Conservation (phyloP, 78 protist genomes). For the Salpingoeca rosetta region DNA sequence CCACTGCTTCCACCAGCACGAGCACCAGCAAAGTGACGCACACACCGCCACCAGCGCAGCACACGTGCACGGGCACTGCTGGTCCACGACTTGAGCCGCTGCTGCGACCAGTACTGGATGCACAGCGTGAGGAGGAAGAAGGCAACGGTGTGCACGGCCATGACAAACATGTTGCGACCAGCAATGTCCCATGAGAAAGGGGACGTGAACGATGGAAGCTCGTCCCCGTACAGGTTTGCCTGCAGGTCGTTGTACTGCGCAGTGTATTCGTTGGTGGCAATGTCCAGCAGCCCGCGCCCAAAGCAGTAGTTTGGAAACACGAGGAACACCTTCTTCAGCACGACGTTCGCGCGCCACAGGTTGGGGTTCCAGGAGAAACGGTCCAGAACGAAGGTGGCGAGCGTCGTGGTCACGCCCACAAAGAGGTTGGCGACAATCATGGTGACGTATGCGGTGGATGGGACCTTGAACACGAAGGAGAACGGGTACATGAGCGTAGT, state of each 20-base stretch:
- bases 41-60: too few species aligned
- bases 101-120: background rate
- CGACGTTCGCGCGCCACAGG: background rate
- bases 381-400: slow-evolving; percentile 3
- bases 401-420: background rate
- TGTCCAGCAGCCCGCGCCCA: background rate
- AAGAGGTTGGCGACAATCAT: background rate
- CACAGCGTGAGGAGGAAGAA: background rate
- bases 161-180: background rate
- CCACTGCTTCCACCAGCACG: too few species aligned
- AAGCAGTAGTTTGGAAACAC: slow-evolving; percentile 2
- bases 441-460: slow-evolving; percentile 8
- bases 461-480: slow-evolving; percentile 5
- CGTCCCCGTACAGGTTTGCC: too few species aligned
- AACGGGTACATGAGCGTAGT: background rate
- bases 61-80: too few species aligned
- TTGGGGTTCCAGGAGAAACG: background rate
- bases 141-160: background rate
- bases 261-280: background rate
- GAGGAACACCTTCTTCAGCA: background rate
- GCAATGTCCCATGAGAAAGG: slow-evolving; percentile 1
- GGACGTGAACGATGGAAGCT: too few species aligned
- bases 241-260: background rate
- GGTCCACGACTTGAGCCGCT: too few species aligned
- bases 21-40: too few species aligned